Evolutionary conservation across 805 yeast genomes (phyloP).

Genomic region (Pichia deserticola): DNA sequence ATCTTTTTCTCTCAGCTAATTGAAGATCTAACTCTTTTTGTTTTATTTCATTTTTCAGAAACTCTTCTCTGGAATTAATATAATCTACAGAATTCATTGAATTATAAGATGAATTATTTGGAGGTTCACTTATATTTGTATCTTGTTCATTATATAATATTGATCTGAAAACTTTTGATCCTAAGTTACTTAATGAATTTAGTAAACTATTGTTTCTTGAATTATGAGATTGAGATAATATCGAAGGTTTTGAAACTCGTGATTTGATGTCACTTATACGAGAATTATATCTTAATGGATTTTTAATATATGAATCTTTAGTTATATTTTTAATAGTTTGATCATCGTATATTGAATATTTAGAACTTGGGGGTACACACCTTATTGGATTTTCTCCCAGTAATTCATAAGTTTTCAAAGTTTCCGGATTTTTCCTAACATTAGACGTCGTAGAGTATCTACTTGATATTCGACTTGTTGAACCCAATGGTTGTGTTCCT

Average conservation of each 20-base stretch:
- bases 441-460: neutral
- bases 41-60: neutral
- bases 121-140: neutral
- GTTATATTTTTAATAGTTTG: conserved; percentile 14
- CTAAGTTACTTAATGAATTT: conserved; percentile 23
- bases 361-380: conserved; percentile 9
- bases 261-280: neutral
- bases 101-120: neutral
- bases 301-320: conserved; percentile 9
- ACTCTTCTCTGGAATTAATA: neutral
- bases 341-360: conserved; percentile 14
- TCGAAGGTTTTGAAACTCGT: neutral
- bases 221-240: neutral
- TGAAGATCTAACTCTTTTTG: conserved; percentile 1
- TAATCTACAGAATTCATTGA: neutral
- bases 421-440: conserved; percentile 1
- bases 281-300: conserved; percentile 1
- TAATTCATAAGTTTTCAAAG: conserved; percentile 19
- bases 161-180: conserved; percentile 22
- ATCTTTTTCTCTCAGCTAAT: conserved; percentile 6
- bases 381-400: conserved; percentile 25
- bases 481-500: too few species aligned
- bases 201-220: conserved; percentile 15
- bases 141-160: conserved; percentile 23
- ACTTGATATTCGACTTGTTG: neutral